A percentile compares a stretch with the other conserved stretches of the same genome.
phyloP scores from a whole-genome alignment of 1,139 yeast species.

The Suhomyces bribrorum region DNA sequence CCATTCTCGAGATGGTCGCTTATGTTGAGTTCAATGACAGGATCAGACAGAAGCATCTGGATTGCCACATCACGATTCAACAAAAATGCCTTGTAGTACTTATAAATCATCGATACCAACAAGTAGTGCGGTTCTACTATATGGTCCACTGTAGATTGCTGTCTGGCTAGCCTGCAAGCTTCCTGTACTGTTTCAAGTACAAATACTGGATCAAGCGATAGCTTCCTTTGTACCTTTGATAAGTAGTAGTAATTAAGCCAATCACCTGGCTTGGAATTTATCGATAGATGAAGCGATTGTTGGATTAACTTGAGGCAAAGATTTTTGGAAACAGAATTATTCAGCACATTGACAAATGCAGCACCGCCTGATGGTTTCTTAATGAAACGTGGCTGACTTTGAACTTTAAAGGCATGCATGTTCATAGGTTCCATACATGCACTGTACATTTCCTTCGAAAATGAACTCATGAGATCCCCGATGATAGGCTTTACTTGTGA shows the following conservation, averaged over 20 bases:
- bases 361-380: constrained; percentile 24
- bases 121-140: constrained; percentile 76
- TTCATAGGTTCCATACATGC: constrained; percentile 69
- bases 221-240: constrained; percentile 61
- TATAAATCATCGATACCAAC: constrained; percentile 59
- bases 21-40: constrained; percentile 19
- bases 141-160: constrained; percentile 48
- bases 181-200: constrained; percentile 42
- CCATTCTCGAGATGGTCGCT: neutral
- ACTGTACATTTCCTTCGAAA: constrained; percentile 63
- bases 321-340: constrained; percentile 25
- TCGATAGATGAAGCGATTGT: constrained; percentile 46
- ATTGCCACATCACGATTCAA: constrained; percentile 41
- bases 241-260: constrained; percentile 67
- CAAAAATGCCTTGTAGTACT: constrained; percentile 45
- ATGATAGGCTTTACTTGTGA: constrained; percentile 33
- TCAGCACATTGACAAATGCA: constrained; percentile 24
- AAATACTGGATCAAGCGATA: constrained; percentile 26
- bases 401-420: constrained; percentile 52
- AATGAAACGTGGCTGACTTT: constrained; percentile 36
- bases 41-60: constrained; percentile 37
- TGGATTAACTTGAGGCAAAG: constrained; percentile 38
- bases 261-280: constrained; percentile 44
- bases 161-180: constrained; percentile 45
- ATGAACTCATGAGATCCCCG: constrained; percentile 53